A percentile compares a stretch with the other conserved stretches of the same genome.
Evolutionary conservation across 2,329 filamentous ascomycete species (phyloP).

Genomic region (Sphaerulina vaccinii): DNA sequence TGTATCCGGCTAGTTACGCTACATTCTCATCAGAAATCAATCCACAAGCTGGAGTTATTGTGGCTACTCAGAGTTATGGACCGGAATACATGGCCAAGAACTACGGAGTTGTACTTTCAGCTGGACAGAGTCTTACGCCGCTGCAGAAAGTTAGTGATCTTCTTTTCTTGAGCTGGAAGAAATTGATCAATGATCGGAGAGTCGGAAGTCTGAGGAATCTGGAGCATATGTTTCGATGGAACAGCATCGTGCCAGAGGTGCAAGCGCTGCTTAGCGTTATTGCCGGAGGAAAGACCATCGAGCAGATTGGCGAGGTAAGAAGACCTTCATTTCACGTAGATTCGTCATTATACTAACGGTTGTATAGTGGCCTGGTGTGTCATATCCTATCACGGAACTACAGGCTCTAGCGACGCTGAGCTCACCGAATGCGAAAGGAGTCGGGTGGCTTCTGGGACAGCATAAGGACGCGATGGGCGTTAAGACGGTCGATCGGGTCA

Average conservation of each 20-base stretch:
- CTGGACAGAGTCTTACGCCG: not conserved
- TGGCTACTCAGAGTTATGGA: conserved; percentile 2
- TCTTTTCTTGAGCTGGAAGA: conserved; percentile 9
- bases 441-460: conserved; percentile 14
- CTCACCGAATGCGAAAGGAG: conserved; percentile 10
- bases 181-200: not conserved
- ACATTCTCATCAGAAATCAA: conserved; percentile 1
- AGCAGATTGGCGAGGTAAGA: conserved; percentile 4
- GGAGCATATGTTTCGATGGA: conserved; percentile 12
- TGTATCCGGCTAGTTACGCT: not conserved
- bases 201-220: not conserved
- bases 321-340: not conserved
- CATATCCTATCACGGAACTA: not conserved
- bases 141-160: conserved; percentile 9
- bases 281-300: not conserved
- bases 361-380: conserved; percentile 10
- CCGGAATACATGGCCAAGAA: conserved; percentile 1
- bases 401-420: conserved; percentile 10
- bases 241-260: not conserved
- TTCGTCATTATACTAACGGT: not conserved
- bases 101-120: not conserved
- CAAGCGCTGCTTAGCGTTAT: conserved; percentile 1
- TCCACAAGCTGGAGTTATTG: not conserved
- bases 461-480: conserved; percentile 12
- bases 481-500: conserved; percentile 13